Conservation (phyloP, 345 rosid species). For the Corchorus olitorius region DNA sequence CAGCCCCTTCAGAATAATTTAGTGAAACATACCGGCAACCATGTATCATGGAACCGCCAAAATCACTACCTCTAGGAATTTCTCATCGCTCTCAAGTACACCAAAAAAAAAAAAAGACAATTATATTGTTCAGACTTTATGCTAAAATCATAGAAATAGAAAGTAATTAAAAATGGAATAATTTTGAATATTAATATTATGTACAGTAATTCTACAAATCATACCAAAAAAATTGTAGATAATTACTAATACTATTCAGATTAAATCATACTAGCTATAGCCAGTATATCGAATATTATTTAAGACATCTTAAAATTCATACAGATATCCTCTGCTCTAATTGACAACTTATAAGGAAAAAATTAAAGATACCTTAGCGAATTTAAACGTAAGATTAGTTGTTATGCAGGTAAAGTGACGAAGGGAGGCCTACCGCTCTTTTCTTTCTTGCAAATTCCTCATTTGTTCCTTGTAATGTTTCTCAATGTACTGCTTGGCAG, state of each 20-base stretch:
- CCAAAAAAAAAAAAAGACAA: not conserved
- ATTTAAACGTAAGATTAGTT: not conserved
- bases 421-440: constrained; percentile 49
- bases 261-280: not conserved
- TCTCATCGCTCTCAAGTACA: not conserved
- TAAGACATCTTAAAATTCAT: not conserved
- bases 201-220: no score
- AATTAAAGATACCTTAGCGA: not conserved
- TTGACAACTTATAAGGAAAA: not conserved
- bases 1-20: not conserved
- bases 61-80: not conserved
- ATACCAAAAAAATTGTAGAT: no score
- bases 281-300: not conserved
- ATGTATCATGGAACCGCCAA: not conserved
- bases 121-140: not conserved
- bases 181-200: not conserved
- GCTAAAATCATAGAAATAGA: not conserved
- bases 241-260: not conserved
- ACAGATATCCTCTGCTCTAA: not conserved
- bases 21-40: not conserved
- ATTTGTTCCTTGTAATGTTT: constrained; percentile 85
- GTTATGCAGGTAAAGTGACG: not conserved
- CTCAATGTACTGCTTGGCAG: constrained; percentile 85
- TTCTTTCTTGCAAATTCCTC: constrained; percentile 85
- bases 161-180: not conserved